Conservation (phyloP, 345 rosid genomes). For the Luvunga scandens region DNA sequence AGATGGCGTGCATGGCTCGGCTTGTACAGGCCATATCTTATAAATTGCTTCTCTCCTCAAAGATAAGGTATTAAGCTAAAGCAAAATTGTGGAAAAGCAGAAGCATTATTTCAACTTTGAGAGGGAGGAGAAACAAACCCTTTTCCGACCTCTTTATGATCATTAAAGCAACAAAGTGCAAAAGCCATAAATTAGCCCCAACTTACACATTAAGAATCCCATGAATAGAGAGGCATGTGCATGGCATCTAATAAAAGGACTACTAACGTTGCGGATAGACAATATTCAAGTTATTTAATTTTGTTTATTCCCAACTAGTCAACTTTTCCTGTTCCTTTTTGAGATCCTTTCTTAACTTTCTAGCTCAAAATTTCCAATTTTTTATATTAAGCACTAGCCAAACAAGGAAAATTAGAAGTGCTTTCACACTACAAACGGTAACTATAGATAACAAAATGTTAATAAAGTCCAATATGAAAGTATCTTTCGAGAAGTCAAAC, state of each 20-base stretch:
- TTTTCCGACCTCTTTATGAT: background rate
- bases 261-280: too few species aligned
- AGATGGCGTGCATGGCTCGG: background rate
- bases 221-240: background rate
- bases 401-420: background rate
- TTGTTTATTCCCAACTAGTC: background rate
- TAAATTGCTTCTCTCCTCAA: too few species aligned
- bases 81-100: background rate
- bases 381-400: background rate
- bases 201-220: slow-evolving; percentile 12
- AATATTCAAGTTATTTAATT: background rate
- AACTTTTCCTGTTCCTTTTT: background rate
- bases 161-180: slow-evolving; percentile 22
- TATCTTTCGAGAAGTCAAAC: too few species aligned
- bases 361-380: background rate
- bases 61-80: background rate
- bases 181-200: slow-evolving; percentile 12
- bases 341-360: background rate
- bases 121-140: background rate
- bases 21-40: background rate
- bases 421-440: background rate
- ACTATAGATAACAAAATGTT: background rate
- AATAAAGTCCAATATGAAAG: too few species aligned
- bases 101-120: background rate
- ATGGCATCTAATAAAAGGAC: background rate